Conservation (phyloP, 2,329 filamentous ascomycete genomes). For the Zelopaecilomyces penicillatus region DNA sequence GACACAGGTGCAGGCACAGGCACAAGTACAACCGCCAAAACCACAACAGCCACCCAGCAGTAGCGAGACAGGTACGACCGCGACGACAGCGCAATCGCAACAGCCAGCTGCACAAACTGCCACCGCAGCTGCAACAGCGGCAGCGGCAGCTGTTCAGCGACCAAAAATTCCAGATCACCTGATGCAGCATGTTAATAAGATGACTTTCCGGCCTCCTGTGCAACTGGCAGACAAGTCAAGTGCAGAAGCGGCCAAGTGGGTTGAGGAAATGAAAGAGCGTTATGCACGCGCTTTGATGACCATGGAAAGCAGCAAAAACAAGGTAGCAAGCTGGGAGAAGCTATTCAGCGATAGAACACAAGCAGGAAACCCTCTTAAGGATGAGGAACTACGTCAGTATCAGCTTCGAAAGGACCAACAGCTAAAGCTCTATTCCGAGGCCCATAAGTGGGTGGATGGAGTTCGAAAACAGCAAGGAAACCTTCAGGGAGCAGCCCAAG, state of each 20-base stretch:
- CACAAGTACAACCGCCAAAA: slow-evolving; percentile 11
- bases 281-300: slow-evolving; percentile 40
- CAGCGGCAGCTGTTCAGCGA: slow-evolving; percentile 17
- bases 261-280: slow-evolving; percentile 37
- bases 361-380: slow-evolving; percentile 34
- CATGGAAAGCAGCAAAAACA: slow-evolving; percentile 39
- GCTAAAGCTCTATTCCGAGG: slow-evolving; percentile 37
- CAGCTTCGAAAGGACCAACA: slow-evolving; percentile 35
- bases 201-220: slow-evolving; percentile 37
- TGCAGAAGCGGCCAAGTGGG: slow-evolving; percentile 39
- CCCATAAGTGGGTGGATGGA: slow-evolving; percentile 38
- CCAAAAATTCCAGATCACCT: slow-evolving; percentile 35
- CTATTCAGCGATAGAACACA: slow-evolving; percentile 33
- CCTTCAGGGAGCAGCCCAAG: slow-evolving; percentile 19
- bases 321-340: slow-evolving; percentile 34
- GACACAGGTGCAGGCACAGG: slow-evolving; percentile 11
- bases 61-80: slow-evolving; percentile 3
- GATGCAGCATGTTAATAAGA: slow-evolving; percentile 37
- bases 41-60: slow-evolving; percentile 1
- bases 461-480: slow-evolving; percentile 38
- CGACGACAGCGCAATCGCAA: slow-evolving; percentile 12
- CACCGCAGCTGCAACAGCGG: slow-evolving; percentile 7
- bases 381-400: slow-evolving; percentile 39
- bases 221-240: slow-evolving; percentile 33
- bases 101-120: slow-evolving; percentile 5